A percentile compares a stretch with the other conserved stretches of the same genome.
phyloP scores from a whole-genome alignment of 768 basidiomycete genomes.

The Leucosporidium scottii region DNA sequence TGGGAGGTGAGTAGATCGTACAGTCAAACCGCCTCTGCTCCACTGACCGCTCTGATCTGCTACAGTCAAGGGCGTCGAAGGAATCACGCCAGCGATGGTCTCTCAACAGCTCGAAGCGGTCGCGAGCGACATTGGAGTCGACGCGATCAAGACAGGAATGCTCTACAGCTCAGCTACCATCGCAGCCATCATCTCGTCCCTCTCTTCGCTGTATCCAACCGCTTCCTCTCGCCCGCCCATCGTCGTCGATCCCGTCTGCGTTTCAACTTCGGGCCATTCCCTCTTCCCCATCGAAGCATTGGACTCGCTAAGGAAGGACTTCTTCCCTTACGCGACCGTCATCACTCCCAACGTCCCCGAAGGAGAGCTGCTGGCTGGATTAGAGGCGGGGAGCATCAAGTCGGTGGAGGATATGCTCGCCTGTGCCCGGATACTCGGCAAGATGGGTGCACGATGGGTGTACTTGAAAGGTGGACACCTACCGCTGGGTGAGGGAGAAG shows the following conservation, averaged over 20 bases:
- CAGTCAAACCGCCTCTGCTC: background rate
- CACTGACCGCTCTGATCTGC: too few species aligned
- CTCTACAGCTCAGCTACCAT: conserved; percentile 58
- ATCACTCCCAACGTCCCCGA: conserved; percentile 83
- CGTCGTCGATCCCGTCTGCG: conserved; percentile 83
- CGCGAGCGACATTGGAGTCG: conserved; percentile 61
- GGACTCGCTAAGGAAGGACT: conserved; percentile 51
- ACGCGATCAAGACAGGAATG: conserved; percentile 86
- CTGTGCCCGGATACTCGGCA: conserved; percentile 51
- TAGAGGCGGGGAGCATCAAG: conserved; percentile 25
- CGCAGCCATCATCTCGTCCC: conserved; percentile 49
- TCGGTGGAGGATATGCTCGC: conserved; percentile 50
- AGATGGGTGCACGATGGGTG: conserved; percentile 53
- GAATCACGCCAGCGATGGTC: conserved; percentile 63
- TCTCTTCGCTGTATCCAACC: conserved; percentile 38
- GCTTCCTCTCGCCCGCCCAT: conserved; percentile 44
- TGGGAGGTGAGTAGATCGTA: conserved; percentile 11
- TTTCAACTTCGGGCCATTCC: conserved; percentile 79
- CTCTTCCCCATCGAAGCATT: conserved; percentile 65
- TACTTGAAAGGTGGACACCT: conserved; percentile 84
- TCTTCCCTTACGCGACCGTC: conserved; percentile 64
- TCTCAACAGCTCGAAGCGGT: conserved; percentile 65
- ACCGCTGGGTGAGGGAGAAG: conserved; percentile 35
- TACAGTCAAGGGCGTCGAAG: conserved; percentile 58
- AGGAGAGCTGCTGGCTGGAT: conserved; percentile 60